Conservation (phyloP, 75 land plant genomes). For the Isoetes taiwanensis region DNA sequence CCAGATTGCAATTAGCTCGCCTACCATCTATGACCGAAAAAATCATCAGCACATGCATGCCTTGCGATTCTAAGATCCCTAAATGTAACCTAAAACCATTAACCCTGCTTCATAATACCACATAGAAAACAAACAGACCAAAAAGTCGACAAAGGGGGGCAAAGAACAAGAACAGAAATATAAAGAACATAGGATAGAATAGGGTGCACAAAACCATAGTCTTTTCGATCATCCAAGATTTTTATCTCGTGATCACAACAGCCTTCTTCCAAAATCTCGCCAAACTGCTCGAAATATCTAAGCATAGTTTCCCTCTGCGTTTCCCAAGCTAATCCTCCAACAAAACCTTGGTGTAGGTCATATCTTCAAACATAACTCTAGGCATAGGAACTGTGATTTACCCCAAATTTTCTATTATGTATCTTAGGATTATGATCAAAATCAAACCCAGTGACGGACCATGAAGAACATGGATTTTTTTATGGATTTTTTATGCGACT, state of each 20-base stretch:
- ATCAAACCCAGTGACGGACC: too few relatives aligned
- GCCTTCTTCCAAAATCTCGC: slow-evolving; percentile 5
- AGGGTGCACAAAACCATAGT: slow-evolving; percentile 2
- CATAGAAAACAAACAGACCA: neutral
- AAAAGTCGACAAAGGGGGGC: neutral
- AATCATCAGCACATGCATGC: neutral
- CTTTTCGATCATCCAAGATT: neutral
- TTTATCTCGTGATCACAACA: slow-evolving; percentile 3
- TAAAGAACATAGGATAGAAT: neutral
- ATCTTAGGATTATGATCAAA: too few relatives aligned
- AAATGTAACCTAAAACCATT: neutral
- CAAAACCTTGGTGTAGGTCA: slow-evolving; percentile 3
- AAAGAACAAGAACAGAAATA: neutral
- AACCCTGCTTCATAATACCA: too few relatives aligned
- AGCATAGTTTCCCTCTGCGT: slow-evolving; percentile 1
- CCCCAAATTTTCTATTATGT: too few relatives aligned
- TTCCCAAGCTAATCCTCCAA: slow-evolving; percentile 6
- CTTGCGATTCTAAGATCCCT: neutral
- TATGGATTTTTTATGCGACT: too few relatives aligned
- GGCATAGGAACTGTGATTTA: too few relatives aligned
- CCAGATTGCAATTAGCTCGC: slow-evolving; percentile 6
- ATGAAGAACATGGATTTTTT: too few relatives aligned
- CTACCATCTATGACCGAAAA: neutral
- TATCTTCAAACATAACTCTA: neutral
- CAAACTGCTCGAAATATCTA: slow-evolving; percentile 3